These are phyloP conservation scores for Yamadazyma takamatsuzukensis DNA, from an alignment of 805 yeast genomes.

Conservation along the genomic window DNA sequence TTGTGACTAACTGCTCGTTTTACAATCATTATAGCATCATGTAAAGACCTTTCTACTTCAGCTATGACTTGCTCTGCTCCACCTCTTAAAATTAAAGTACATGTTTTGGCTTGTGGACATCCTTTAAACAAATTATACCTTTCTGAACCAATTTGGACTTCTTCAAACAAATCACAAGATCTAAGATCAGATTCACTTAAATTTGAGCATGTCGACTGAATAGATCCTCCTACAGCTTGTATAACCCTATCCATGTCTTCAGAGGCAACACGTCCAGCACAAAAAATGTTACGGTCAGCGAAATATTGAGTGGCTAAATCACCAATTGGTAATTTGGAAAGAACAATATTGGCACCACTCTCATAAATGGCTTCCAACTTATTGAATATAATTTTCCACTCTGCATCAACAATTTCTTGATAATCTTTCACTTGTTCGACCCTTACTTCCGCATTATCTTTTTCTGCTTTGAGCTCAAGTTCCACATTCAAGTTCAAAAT, in stretches of 20 bases:
- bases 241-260: constrained; percentile 93
- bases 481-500: constrained; percentile 85
- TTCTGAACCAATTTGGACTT: constrained; percentile 92
- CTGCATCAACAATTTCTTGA: constrained; percentile 98
- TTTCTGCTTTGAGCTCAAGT: constrained; percentile 94
- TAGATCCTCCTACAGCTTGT: constrained; percentile 88
- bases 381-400: constrained; percentile 89
- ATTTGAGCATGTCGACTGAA: constrained; percentile 73
- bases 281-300: constrained; percentile 93
- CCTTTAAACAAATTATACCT: constrained; percentile 92
- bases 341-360: constrained; percentile 88
- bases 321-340: constrained; percentile 94
- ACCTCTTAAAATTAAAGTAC: constrained; percentile 91
- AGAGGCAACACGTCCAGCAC: constrained; percentile 90
- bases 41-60: constrained; percentile 95
- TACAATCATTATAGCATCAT: constrained; percentile 98
- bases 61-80: constrained; percentile 98
- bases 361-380: constrained; percentile 79
- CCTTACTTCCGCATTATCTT: constrained; percentile 97
- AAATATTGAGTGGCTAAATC: constrained; percentile 98
- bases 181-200: constrained; percentile 73
- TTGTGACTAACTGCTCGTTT: constrained; percentile 89
- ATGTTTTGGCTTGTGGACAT: constrained; percentile 87
- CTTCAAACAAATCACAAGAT: constrained; percentile 82
- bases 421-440: constrained; percentile 91